Percentiles rank a stretch among this genome's conserved stretches.
Evolutionary conservation across 768 basidiomycete genomes (phyloP).

Genomic region (Boletus rubescentipes): DNA sequence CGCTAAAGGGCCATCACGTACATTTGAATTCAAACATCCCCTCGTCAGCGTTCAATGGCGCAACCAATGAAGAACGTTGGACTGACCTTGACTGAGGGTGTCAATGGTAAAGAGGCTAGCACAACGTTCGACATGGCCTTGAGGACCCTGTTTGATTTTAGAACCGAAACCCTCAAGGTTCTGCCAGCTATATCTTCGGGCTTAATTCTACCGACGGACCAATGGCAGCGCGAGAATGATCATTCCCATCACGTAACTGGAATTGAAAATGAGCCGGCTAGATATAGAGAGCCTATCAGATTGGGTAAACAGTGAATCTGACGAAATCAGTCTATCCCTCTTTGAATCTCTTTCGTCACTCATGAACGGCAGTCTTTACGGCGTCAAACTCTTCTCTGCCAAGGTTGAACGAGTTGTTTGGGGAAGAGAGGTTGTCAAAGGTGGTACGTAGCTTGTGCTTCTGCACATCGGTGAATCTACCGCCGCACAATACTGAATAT

Average conservation of each 20-base stretch:
- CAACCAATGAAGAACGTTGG: background rate
- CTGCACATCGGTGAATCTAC: constrained; percentile 31
- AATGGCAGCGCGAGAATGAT: constrained; percentile 17
- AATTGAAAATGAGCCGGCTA: constrained; percentile 27
- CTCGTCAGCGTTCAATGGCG: background rate
- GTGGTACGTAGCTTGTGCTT: constrained; percentile 29
- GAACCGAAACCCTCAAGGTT: constrained; percentile 14
- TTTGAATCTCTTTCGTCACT: constrained; percentile 13
- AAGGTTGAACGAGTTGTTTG: constrained; percentile 29
- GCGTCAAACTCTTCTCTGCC: constrained; percentile 25
- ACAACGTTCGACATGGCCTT: constrained; percentile 6
- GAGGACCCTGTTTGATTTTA: constrained; percentile 18
- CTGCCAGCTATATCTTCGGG: constrained; percentile 9
- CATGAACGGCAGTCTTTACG: constrained; percentile 23
- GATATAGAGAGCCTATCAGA: constrained; percentile 21
- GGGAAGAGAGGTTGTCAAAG: constrained; percentile 21
- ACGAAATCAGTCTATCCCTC: constrained; percentile 14
- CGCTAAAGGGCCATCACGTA: constrained; percentile 12
- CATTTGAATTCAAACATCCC: background rate
- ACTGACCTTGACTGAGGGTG: constrained; percentile 14
- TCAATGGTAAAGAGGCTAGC: background rate
- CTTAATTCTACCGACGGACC: constrained; percentile 11
- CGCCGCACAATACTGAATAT: constrained; percentile 44
- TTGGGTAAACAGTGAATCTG: constrained; percentile 10
- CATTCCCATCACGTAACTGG: constrained; percentile 25